Evolutionary conservation across 305 asterid species (phyloP).

Genomic region (Fraxinus platypoda): DNA sequence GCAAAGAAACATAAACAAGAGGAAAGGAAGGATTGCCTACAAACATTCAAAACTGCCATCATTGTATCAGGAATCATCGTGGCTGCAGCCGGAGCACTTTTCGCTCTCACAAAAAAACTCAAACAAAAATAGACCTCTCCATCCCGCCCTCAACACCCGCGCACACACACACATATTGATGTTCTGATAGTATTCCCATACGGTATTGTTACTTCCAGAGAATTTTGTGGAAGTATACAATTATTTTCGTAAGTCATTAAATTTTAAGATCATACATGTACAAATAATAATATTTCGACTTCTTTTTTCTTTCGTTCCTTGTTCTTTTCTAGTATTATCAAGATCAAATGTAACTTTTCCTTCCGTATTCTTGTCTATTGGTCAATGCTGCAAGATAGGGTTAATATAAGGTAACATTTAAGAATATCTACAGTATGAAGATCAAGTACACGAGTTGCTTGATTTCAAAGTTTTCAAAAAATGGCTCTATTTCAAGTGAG

Average conservation of each 20-base stretch:
- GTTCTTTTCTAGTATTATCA: not conserved
- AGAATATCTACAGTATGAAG: not conserved
- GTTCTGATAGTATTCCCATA: not conserved
- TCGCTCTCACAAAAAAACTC: not conserved
- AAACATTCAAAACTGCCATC: not conserved
- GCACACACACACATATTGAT: not conserved
- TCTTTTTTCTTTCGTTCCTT: not conserved
- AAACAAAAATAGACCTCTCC: not conserved
- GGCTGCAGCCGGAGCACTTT: not conserved
- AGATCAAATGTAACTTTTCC: not conserved
- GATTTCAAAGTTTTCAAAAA: not conserved
- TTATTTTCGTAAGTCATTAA: not conserved
- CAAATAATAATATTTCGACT: not conserved
- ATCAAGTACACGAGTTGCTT: not conserved
- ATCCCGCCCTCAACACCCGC: not conserved
- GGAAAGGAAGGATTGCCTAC: not conserved
- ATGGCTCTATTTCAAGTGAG: not conserved
- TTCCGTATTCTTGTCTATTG: not conserved
- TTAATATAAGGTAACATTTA: not conserved
- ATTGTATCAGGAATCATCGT: not conserved
- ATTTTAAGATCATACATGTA: not conserved
- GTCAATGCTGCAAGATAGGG: not conserved
- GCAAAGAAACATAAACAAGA: conserved; percentile 18
- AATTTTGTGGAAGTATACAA: not conserved
- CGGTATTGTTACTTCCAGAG: not conserved